Evolutionary conservation across 352 stramenopile genomes (phyloP).

Genomic region (Saprolegnia parasitica): DNA sequence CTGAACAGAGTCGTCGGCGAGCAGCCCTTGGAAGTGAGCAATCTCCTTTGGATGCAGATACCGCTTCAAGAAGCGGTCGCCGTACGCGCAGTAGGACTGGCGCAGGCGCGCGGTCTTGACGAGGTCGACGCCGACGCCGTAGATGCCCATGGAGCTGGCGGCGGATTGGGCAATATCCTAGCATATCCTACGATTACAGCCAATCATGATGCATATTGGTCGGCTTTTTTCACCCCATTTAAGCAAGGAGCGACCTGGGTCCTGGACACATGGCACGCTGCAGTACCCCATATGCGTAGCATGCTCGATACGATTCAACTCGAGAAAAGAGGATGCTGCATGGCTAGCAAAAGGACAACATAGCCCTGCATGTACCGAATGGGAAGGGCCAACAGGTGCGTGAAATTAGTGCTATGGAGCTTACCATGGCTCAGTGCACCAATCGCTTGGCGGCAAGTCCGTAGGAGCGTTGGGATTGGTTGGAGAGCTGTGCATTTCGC

Average conservation of each 20-base stretch:
- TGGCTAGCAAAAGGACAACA: no score
- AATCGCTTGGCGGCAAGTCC: no score
- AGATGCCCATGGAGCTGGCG: conserved; percentile 5
- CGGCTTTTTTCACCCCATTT: no score
- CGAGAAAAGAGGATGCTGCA: no score
- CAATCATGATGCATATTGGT: background rate
- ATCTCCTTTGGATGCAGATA: conserved; percentile 68
- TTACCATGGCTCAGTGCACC: no score
- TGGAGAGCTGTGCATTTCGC: background rate
- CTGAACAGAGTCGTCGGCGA: conserved; percentile 28
- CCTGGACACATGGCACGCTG: no score
- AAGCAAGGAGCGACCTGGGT: no score
- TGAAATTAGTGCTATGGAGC: no score
- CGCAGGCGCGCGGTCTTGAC: conserved; percentile 54
- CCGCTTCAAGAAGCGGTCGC: conserved; percentile 53
- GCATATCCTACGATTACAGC: background rate
- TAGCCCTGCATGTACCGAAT: no score
- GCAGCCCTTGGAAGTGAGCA: conserved; percentile 46
- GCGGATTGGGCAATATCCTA: background rate
- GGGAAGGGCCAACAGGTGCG: no score
- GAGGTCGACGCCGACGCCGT: conserved; percentile 69
- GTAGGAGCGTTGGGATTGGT: background rate
- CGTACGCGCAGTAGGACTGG: conserved; percentile 48
- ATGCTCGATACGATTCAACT: no score
- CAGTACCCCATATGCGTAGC: no score